Evolutionary conservation across 176 grass and related monocot genomes (phyloP).

Genomic region (Cenchrus americanus): DNA sequence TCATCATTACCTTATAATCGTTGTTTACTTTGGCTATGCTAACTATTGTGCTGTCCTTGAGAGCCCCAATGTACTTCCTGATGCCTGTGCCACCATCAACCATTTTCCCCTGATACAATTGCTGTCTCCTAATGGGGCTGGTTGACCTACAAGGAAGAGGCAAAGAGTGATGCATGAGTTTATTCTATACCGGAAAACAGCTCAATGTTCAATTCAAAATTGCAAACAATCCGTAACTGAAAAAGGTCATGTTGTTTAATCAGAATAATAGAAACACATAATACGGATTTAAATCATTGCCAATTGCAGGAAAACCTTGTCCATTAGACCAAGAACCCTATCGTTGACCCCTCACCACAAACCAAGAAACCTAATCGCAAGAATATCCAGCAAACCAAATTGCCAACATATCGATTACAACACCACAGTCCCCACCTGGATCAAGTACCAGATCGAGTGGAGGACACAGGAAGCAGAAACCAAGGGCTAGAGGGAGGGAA

Average conservation of each 20-base stretch:
- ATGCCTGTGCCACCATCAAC: constrained; percentile 69
- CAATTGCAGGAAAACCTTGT: too few species aligned
- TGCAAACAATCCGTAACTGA: background rate
- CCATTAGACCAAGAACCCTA: too few species aligned
- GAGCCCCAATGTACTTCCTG: constrained; percentile 70
- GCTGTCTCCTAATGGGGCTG: background rate
- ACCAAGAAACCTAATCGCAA: too few species aligned
- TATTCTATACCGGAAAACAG: too few species aligned
- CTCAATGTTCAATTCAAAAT: background rate
- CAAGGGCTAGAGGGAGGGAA: too few species aligned
- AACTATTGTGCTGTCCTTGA: constrained; percentile 54
- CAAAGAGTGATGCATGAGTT: background rate
- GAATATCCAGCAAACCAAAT: too few species aligned
- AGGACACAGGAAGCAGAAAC: too few species aligned
- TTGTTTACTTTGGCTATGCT: constrained; percentile 95
- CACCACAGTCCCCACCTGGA: too few species aligned
- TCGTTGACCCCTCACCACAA: too few species aligned
- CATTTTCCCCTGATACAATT: constrained; percentile 52
- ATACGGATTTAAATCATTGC: background rate
- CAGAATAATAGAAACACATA: background rate
- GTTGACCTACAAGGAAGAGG: background rate
- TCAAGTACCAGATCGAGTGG: too few species aligned
- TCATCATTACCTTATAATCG: constrained; percentile 76
- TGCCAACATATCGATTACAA: too few species aligned
- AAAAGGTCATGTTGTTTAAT: background rate